Evolutionary conservation across 257 asterid species (phyloP).

Genomic region (Przewalskia tangutica): DNA sequence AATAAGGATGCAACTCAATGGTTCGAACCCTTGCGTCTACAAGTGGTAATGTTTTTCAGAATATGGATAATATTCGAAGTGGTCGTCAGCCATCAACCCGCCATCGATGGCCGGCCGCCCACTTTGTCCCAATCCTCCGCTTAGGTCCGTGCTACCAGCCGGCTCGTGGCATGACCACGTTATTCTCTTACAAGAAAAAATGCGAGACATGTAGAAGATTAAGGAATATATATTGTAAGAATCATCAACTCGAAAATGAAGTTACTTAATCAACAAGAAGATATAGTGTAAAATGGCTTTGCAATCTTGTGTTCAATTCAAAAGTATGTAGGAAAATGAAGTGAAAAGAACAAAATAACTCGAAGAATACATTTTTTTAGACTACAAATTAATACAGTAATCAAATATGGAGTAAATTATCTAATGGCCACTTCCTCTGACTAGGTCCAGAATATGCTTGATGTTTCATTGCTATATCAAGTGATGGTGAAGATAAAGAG

Average conservation of each 20-base stretch:
- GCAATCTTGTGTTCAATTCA: not conserved
- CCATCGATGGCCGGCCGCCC: too few relatives aligned
- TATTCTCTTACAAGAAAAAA: too few relatives aligned
- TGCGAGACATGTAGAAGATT: too few relatives aligned
- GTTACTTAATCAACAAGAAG: not conserved
- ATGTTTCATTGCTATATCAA: not conserved
- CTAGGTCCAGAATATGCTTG: slow-evolving; percentile 23
- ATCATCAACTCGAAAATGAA: not conserved
- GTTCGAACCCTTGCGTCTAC: too few relatives aligned
- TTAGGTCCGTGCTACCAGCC: too few relatives aligned
- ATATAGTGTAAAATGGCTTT: not conserved
- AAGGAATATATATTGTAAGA: not conserved
- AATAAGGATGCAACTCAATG: too few relatives aligned
- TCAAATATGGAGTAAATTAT: not conserved
- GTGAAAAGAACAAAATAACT: not conserved
- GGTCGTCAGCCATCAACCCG: too few relatives aligned
- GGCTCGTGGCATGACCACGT: too few relatives aligned
- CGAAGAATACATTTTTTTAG: not conserved
- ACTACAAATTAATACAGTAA: not conserved
- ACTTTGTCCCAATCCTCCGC: too few relatives aligned
- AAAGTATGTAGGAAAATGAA: not conserved
- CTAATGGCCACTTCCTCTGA: slow-evolving; percentile 16
- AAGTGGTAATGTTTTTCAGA: too few relatives aligned
- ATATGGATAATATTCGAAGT: too few relatives aligned
- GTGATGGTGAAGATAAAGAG: not conserved